Base-by-base conservation (phyloP, 1,284 basidiomycete genomes). In the Ustilago trichophora region DNA sequence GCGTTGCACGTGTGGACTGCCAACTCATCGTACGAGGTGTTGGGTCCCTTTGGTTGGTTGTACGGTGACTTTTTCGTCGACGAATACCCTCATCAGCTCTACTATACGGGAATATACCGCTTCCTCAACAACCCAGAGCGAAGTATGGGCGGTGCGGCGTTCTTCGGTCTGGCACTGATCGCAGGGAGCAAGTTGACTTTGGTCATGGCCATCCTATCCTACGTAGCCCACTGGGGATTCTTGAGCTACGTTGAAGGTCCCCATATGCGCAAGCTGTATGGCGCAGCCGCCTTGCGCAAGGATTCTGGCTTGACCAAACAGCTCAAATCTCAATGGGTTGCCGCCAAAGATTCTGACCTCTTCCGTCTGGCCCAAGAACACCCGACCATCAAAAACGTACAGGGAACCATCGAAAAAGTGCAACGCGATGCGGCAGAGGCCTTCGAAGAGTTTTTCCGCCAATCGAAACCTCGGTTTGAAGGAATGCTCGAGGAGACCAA, bases 261-360 rank as follows among this genome's bases (percentile, higher is more conserved):
- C 18, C 95, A 98, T 82, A 98, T 98, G 95, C 88, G 87, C 70
- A 92, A 92, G 78, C 85, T 98, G 15, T 98, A 98, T 81, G 95
- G 95, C 13, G 88, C 93, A 75, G 73, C 75, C 10, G 89, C 91
- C 6, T 84, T 98, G 16, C 88, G 94, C 63, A 92, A 92, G 80
- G 95, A 98, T 59, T 94, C 93, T 7, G 96, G 95, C 29, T 90
- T 98, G 68, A 92, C 94, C 60, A 96, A 97, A 85, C 94, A 97
- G 24, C 89, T 98, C 81, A 93, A 93, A 83, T 90, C 87, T 51
- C 63, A 63, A 47, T 53, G 56, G 53, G 91, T 93, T 8, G 92
- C 93, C 2, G 88, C 87, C 72, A 89, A 88, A 82, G 91, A 93
- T 65, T 89, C 60, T 1, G 57, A 65, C n/a, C 47, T 79, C 15